Evolutionary conservation across 208 protist species (phyloP), one percentile per base, ranked within the genome.

Genomic region (Leishmania mexicana): DNA sequence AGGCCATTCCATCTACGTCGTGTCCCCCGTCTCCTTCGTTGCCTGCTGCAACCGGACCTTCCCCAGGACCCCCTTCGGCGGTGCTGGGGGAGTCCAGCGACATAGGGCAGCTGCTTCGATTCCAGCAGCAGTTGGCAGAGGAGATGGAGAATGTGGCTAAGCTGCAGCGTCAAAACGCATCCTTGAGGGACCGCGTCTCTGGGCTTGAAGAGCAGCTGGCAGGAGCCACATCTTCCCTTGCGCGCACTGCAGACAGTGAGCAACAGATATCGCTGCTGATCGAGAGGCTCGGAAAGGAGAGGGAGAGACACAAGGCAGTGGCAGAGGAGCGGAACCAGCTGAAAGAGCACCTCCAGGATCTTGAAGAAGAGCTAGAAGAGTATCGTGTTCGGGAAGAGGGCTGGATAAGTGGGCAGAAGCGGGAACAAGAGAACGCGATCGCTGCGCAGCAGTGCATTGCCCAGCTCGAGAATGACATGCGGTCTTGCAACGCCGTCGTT

Each of bases 111-210:
- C 81, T 95, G 31, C 84, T 95, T 21, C 90, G 89, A 38, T 93
- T 95, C 60, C 92, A 97, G 75, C 85, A 84, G 53, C 85, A 91
- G 72, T 79, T 95, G 13, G 90, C 90, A 5, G 90, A 92, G 64
- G 91, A 95, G 83, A 94, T 95, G 91, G 85, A 90, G 62, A 76
- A 62, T 15, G 83, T 80, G 11, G 57, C 79, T 15, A 49, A n/a
- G 40, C 76, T 96, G 31, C 78, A 84, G 40, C 58, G 81, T 8
- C 82, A 89, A 51, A 95, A 92, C 53, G 45, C 80, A 2, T 24
- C 40, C 3, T 80, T 92, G 74, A 64, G 74, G 24, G 67, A 58
- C 2, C 81, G 82, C 38, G 67, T 92, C 38, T 75, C 47, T 10
- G 35, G 42, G 5, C 60, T 93, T 13, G 85, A 88, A 67, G 75